Evolutionary conservation across 257 asterid species (phyloP).

Genomic region (Apocynum venetum): DNA sequence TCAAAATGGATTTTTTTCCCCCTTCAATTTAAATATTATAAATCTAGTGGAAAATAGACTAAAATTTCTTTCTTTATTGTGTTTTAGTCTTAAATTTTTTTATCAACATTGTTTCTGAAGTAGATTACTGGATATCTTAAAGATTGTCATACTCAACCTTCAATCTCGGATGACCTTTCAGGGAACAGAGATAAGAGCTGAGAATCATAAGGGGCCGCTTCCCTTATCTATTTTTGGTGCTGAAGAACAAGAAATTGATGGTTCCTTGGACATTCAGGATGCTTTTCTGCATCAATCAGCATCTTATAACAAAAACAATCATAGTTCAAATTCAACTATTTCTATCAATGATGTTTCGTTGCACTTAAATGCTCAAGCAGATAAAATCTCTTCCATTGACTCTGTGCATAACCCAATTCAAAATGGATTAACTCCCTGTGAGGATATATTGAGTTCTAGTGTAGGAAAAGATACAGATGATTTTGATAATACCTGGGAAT

Average conservation of each 20-base stretch:
- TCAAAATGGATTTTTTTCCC: neutral
- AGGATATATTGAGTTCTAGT: constrained; percentile 28
- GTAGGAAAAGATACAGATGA: constrained; percentile 35
- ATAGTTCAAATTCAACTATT: constrained; percentile 26
- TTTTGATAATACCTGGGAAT: constrained; percentile 52
- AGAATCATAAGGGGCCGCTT: constrained; percentile 42
- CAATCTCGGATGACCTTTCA: constrained; percentile 18
- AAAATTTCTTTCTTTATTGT: neutral
- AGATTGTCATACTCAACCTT: neutral
- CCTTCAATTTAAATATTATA: neutral
- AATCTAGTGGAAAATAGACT: neutral
- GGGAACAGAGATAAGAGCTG: constrained; percentile 39
- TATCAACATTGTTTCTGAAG: neutral
- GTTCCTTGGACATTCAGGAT: constrained; percentile 41
- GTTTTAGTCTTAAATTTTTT: neutral
- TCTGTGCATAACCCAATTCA: constrained; percentile 25
- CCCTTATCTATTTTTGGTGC: constrained; percentile 65
- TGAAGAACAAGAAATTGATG: constrained; percentile 51
- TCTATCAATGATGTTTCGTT: constrained; percentile 61
- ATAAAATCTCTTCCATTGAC: constrained; percentile 32
- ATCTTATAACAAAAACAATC: constrained; percentile 35
- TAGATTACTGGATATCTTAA: neutral
- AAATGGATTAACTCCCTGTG: constrained; percentile 29
- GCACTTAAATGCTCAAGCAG: constrained; percentile 58
- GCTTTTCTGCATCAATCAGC: constrained; percentile 33